phyloP scores from a whole-genome alignment of 495 filamentous ascomycete species.

The Podospora conica region DNA sequence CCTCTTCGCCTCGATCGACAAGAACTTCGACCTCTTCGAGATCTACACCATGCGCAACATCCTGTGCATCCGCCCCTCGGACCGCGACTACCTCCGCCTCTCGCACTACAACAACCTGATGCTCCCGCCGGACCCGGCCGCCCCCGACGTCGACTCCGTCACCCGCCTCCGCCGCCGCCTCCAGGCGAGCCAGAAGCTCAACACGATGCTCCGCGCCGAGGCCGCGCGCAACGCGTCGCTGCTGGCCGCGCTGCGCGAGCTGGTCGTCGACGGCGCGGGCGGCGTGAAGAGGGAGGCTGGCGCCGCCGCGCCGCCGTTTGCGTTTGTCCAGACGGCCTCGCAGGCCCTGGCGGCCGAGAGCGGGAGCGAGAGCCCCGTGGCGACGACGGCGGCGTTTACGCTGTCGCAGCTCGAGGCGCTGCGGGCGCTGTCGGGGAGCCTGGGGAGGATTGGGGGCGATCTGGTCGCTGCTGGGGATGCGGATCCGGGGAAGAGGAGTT shows the following conservation, averaged over 20 bases:
- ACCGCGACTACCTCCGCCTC: slow-evolving; percentile 71
- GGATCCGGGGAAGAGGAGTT: slow-evolving; percentile 34
- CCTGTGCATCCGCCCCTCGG: slow-evolving; percentile 62
- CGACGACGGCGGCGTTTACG: slow-evolving; percentile 72
- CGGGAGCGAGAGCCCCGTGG: slow-evolving; percentile 47
- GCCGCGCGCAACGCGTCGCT: slow-evolving; percentile 67
- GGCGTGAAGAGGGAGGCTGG: not conserved
- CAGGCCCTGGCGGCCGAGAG: slow-evolving; percentile 34
- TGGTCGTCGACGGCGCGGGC: slow-evolving; percentile 31
- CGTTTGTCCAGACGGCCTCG: slow-evolving; percentile 41
- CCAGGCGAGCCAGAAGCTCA: slow-evolving; percentile 73
- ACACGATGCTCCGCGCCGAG: slow-evolving; percentile 67
- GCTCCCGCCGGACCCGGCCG: slow-evolving; percentile 6
- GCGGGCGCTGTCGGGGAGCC: slow-evolving; percentile 53
- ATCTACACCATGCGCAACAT: slow-evolving; percentile 88
- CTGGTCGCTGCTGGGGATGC: slow-evolving; percentile 39
- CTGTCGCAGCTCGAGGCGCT: slow-evolving; percentile 76
- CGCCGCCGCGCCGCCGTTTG: slow-evolving; percentile 35
- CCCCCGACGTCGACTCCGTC: slow-evolving; percentile 53
- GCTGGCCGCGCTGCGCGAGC: slow-evolving; percentile 55
- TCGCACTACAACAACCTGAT: slow-evolving; percentile 69
- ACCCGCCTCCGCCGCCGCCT: slow-evolving; percentile 66
- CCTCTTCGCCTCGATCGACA: slow-evolving; percentile 89
- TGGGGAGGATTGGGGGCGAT: slow-evolving; percentile 55
- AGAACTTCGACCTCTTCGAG: slow-evolving; percentile 95